Evolutionary conservation across 2,329 filamentous ascomycete species (phyloP).

Genomic region (Colletotrichum sp.): DNA sequence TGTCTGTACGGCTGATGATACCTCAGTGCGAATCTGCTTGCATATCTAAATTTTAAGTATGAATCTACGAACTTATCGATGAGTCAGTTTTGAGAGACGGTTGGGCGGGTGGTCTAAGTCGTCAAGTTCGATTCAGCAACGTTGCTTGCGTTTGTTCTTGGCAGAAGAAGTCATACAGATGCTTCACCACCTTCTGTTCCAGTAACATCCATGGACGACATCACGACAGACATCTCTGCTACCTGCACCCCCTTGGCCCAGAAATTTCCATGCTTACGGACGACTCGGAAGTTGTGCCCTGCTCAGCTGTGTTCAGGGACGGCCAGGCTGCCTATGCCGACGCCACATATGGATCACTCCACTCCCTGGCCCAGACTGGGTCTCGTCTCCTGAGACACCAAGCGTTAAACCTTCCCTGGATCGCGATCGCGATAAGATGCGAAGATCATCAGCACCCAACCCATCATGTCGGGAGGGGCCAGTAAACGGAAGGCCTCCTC

Average conservation of each 20-base stretch:
- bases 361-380: background rate
- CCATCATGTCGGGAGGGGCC: background rate
- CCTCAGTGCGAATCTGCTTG: slow-evolving; percentile 4
- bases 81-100: background rate
- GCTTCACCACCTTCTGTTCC: background rate
- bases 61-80: background rate
- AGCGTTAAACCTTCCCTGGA: background rate
- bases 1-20: slow-evolving; percentile 16
- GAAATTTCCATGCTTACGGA: background rate
- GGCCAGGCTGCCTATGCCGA: background rate
- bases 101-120: background rate
- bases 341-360: background rate
- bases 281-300: background rate
- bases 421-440: background rate
- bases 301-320: background rate
- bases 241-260: background rate
- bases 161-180: background rate
- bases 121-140: background rate
- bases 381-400: background rate
- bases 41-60: background rate
- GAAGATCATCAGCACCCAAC: background rate
- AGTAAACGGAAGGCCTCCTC: background rate
- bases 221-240: background rate
- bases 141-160: background rate
- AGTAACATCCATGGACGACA: background rate